Conservation (phyloP, 2,329 filamentous ascomycete genomes). For the Talaromyces sp. region DNA sequence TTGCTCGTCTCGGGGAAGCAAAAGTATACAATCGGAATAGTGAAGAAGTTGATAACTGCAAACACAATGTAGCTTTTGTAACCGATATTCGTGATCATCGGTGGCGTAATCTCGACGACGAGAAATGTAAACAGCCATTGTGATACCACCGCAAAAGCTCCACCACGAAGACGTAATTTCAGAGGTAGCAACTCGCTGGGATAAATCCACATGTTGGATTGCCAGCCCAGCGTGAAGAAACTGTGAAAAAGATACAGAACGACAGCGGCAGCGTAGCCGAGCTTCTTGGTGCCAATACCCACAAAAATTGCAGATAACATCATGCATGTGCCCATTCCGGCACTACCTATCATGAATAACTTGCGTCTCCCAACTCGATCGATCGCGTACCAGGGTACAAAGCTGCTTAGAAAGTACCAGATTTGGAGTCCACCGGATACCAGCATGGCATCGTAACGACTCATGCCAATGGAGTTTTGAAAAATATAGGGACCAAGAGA, state of each 20-base stretch:
- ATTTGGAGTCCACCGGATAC: conserved; percentile 44
- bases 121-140: conserved; percentile 57
- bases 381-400: conserved; percentile 35
- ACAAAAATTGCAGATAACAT: conserved; percentile 36
- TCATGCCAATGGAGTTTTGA: conserved; percentile 31
- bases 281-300: conserved; percentile 23
- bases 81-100: conserved; percentile 34
- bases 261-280: conserved; percentile 44
- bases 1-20: conserved; percentile 51
- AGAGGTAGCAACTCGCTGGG: conserved; percentile 51
- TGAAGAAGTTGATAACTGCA: conserved; percentile 37
- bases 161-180: conserved; percentile 53
- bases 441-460: conserved; percentile 31
- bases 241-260: conserved; percentile 68
- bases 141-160: conserved; percentile 50
- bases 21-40: conserved; percentile 51
- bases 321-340: conserved; percentile 20
- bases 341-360: conserved; percentile 10
- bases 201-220: conserved; percentile 59
- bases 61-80: conserved; percentile 45
- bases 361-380: conserved; percentile 10
- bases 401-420: conserved; percentile 18
- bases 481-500: conserved; percentile 42
- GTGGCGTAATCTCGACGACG: conserved; percentile 47
- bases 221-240: conserved; percentile 62